Percentiles rank a stretch among this genome's conserved stretches.
Evolutionary conservation across 257 asterid genomes (phyloP).

Genomic region (Mentha longifolia): DNA sequence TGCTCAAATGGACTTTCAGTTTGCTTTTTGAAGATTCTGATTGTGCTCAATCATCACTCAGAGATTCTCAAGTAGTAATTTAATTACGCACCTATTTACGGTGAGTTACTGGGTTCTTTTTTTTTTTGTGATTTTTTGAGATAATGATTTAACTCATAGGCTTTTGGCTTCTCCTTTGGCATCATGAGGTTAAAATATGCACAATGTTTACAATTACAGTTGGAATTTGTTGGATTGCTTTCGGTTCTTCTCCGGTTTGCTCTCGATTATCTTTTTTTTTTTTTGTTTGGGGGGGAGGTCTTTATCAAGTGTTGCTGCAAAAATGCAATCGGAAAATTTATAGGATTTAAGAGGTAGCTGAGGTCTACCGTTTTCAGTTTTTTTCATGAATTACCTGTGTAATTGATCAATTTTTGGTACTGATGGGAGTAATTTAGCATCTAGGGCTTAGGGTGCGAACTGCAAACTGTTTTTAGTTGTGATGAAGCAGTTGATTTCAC

Average conservation of each 20-base stretch:
- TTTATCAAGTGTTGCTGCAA: neutral
- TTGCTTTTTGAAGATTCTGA: neutral
- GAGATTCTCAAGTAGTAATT: neutral
- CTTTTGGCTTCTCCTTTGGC: constrained; percentile 2
- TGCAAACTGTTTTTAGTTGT: neutral
- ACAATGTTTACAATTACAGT: neutral
- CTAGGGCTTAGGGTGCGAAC: neutral
- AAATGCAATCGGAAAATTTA: too few species aligned
- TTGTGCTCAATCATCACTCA: neutral
- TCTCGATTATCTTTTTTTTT: neutral
- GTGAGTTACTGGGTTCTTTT: neutral
- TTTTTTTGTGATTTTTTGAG: neutral
- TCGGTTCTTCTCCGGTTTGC: neutral
- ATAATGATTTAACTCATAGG: neutral
- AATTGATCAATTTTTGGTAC: neutral
- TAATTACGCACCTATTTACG: neutral
- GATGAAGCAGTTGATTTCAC: neutral
- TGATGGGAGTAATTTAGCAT: neutral
- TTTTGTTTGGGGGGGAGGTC: too few species aligned
- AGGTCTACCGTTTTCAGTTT: neutral
- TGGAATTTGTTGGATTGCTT: neutral
- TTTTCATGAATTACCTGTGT: neutral
- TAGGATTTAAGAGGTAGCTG: neutral
- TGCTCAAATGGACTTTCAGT: too few species aligned
- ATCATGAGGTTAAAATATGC: neutral